Base-by-base conservation (phyloP, 2,329 filamentous ascomycete species). In the Orbilia quercus region DNA sequence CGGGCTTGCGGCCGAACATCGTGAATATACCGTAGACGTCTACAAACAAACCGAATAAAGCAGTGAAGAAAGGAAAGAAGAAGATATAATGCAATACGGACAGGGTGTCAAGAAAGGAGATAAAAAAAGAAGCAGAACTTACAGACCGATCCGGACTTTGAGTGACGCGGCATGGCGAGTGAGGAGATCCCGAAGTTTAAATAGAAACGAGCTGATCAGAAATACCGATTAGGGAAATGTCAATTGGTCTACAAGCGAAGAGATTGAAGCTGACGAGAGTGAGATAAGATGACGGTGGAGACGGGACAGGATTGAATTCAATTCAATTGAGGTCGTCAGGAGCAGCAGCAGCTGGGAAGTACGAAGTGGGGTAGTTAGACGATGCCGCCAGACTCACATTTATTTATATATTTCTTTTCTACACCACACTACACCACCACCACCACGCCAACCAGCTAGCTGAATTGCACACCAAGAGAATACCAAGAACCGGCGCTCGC, bases 181-280 rank as follows among this genome's bases (percentile, higher is more conserved):
- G 5, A 42, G 47, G 20, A 40, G 34, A 53, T 45, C 45, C 40
- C 3, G 14, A 18, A 71, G 60, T 34, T 71, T 64, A 71, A 64
- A 71, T 71, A 63, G 50, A 22, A 25, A 22, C 16, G 11, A 23
- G n/a, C n/a, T n/a, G n/a, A n/a, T n/a, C n/a, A n/a, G n/a, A n/a
- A n/a, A n/a, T n/a, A n/a, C n/a, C n/a, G n/a, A 6, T 20, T 44
- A 38, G 18, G 23, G 6, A 20, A 22, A 34, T 58, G 66, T 44
- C 66, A 64, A 71, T 71, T 71, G 58, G 53, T 45, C 42, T 55
- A 25, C 48, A 12, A 51, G 38, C 11, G 36, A 22, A 48, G 48
- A 6, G 36, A 36, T 18, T 16, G 16, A 47, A 14, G 36, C 23
- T 60, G 16, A 48, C n/a, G 18, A 16, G 23, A 22, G 14, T 25